A percentile compares a stretch with the other conserved stretches of the same genome.
Evolutionary conservation across 441 rosid species (phyloP).

Genomic region (Omphalea diandra): DNA sequence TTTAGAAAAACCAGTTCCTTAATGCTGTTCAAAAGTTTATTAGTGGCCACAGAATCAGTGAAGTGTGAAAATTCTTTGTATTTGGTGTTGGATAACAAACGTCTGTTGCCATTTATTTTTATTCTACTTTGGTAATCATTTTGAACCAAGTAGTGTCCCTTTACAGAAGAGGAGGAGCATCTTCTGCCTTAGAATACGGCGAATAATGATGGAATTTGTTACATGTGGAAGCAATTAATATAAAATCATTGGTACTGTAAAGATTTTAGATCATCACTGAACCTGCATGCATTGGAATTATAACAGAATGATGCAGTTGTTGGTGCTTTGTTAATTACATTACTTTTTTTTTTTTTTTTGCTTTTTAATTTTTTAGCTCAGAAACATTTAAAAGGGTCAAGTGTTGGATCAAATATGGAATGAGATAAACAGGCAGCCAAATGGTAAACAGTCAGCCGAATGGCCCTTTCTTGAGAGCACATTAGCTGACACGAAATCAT

Average conservation of each 20-base stretch:
- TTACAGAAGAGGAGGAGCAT: background rate
- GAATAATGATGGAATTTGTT: background rate
- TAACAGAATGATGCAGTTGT: background rate
- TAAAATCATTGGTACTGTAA: background rate
- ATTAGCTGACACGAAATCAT: background rate
- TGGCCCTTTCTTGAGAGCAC: too few relatives aligned
- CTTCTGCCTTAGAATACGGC: constrained; percentile 4
- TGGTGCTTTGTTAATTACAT: background rate
- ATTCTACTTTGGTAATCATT: too few relatives aligned
- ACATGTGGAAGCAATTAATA: background rate
- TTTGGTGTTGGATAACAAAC: background rate
- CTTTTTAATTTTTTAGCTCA: too few relatives aligned
- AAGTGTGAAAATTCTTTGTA: background rate
- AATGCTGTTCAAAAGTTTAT: constrained; percentile 9
- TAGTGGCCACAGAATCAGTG: background rate
- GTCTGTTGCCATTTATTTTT: too few relatives aligned
- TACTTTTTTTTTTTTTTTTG: background rate
- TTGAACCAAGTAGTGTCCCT: constrained; percentile 4
- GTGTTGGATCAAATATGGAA: too few relatives aligned
- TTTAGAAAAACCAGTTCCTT: background rate
- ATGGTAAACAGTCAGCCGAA: too few relatives aligned
- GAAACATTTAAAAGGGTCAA: too few relatives aligned
- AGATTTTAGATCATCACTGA: background rate
- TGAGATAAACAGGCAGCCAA: too few relatives aligned
- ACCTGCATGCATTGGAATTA: background rate